Conservation (phyloP, 148 eudicot genomes). For the Persicaria tinctoria region DNA sequence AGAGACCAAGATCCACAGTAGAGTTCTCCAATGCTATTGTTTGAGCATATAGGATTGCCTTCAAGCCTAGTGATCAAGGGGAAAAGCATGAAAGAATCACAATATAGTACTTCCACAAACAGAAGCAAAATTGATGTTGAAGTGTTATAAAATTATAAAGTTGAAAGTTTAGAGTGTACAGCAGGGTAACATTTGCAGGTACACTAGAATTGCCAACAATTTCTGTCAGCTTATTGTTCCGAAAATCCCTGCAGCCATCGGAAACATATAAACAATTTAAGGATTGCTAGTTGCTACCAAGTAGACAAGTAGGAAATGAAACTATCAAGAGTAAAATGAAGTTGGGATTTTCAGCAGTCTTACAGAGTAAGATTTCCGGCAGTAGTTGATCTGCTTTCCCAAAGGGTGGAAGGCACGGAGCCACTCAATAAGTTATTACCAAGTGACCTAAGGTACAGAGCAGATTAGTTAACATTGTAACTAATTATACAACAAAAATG, state of each 20-base stretch:
- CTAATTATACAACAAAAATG: background rate
- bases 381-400: conserved; percentile 38
- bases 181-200: conserved; percentile 57
- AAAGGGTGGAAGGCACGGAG: conserved; percentile 54
- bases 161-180: conserved; percentile 22
- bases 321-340: background rate
- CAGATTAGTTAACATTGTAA: background rate
- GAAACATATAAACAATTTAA: background rate
- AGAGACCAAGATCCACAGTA: conserved; percentile 15
- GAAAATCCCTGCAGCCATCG: conserved; percentile 67
- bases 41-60: conserved; percentile 67
- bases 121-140: background rate
- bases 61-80: conserved; percentile 40
- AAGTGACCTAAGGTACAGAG: conserved; percentile 34
- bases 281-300: too few relatives aligned
- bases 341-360: conserved; percentile 17
- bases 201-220: conserved; percentile 47
- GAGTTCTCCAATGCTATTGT: conserved; percentile 10
- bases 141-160: conserved; percentile 10
- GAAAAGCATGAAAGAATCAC: background rate
- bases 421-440: conserved; percentile 56
- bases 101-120: background rate
- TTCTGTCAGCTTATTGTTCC: conserved; percentile 47
- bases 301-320: too few relatives aligned
- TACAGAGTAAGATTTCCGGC: conserved; percentile 55